A percentile compares a stretch with the other conserved stretches of the same genome.
These are phyloP conservation scores for Fraxinus quadrangulata DNA, from an alignment of 257 asterid genomes.

Conservation along the genomic window DNA sequence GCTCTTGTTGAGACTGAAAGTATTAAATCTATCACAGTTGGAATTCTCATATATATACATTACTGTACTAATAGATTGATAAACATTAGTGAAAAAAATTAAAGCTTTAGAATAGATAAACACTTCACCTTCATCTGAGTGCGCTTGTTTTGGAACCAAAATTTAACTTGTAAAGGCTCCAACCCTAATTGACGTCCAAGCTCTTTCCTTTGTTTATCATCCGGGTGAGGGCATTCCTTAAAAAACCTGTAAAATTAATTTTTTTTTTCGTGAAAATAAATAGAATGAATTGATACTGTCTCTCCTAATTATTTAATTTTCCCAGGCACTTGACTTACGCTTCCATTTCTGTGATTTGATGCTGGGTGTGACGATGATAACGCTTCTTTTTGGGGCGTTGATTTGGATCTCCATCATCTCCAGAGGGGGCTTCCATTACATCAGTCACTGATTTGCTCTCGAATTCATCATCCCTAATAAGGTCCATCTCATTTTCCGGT, in stretches of 20 bases:
- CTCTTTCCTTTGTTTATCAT: constrained; percentile 92
- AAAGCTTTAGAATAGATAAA: neutral
- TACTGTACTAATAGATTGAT: neutral
- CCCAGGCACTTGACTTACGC: constrained; percentile 41
- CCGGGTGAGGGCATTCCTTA: constrained; percentile 94
- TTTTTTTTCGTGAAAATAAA: neutral
- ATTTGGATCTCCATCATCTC: constrained; percentile 71
- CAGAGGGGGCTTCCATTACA: constrained; percentile 60
- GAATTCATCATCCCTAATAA: constrained; percentile 58
- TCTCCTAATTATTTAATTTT: neutral
- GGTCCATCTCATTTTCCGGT: constrained; percentile 57
- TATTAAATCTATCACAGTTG: neutral
- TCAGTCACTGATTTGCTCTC: constrained; percentile 71
- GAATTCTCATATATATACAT: neutral
- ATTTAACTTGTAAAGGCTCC: constrained; percentile 88
- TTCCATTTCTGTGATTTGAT: constrained; percentile 79
- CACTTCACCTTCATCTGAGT: constrained; percentile 74
- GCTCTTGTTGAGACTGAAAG: constrained; percentile 73
- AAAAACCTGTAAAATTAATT: constrained; percentile 44
- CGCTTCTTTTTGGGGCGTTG: constrained; percentile 73
- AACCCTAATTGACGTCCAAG: constrained; percentile 68
- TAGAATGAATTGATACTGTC: neutral
- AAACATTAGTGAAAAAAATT: too few species aligned
- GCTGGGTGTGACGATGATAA: constrained; percentile 75
- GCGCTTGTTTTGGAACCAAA: constrained; percentile 97